A percentile compares a stretch with the other conserved stretches of the same genome.
These are phyloP conservation scores for Yamadazyma aaseri DNA, from an alignment of 1,139 yeast species.

Conservation along the genomic window DNA sequence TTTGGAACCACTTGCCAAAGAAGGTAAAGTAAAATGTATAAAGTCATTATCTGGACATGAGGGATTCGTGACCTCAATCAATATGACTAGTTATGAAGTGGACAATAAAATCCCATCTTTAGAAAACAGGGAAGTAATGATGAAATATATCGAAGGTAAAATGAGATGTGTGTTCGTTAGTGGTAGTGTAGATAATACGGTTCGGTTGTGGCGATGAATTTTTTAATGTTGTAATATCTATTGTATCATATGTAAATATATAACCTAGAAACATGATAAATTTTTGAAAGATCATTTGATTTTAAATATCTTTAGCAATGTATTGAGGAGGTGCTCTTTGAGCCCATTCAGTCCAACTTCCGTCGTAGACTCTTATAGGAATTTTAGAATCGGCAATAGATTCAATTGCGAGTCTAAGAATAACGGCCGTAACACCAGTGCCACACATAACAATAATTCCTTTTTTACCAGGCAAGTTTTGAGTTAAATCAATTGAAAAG, in stretches of 20 bases:
- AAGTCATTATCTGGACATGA: conserved; percentile 61
- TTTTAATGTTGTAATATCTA: neutral
- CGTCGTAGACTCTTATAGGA: conserved; percentile 80
- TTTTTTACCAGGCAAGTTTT: conserved; percentile 32
- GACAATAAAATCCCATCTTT: conserved; percentile 16
- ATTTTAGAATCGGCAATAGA: conserved; percentile 57
- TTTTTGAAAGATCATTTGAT: neutral
- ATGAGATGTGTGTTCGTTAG: conserved; percentile 59
- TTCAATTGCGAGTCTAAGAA: conserved; percentile 55
- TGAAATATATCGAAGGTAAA: conserved; percentile 33
- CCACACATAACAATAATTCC: conserved; percentile 90
- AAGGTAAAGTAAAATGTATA: conserved; percentile 45
- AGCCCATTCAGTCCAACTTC: conserved; percentile 86
- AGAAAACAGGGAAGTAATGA: conserved; percentile 10
- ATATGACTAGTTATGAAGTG: conserved; percentile 50
- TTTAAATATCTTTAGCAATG: conserved; percentile 9
- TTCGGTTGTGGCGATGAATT: conserved; percentile 50
- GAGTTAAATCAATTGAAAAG: conserved; percentile 32
- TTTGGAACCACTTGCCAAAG: conserved; percentile 44
- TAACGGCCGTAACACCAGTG: conserved; percentile 91
- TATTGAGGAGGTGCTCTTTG: conserved; percentile 27
- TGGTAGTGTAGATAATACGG: conserved; percentile 58
- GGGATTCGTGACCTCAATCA: conserved; percentile 62
- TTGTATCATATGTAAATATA: neutral
- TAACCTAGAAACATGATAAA: neutral